Evolutionary conservation across 1,284 basidiomycete species (phyloP).

Genomic region (Moesziomyces parantarcticus): DNA sequence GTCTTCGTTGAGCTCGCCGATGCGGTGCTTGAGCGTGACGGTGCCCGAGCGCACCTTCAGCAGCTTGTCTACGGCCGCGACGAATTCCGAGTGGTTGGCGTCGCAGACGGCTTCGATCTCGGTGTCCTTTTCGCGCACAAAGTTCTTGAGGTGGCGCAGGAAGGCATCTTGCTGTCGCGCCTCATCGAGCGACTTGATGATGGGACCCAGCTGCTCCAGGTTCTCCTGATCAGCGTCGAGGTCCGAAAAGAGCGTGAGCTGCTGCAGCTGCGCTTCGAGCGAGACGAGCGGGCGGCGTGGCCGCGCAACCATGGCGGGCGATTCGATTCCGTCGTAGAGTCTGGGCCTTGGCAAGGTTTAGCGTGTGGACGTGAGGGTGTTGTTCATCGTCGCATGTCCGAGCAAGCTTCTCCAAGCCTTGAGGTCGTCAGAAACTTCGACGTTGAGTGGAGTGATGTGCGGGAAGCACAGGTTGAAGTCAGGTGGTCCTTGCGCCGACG

Average conservation of each 20-base stretch:
- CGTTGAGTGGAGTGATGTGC: too few relatives aligned
- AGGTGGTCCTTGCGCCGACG: constrained; percentile 17
- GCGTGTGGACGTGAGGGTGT: neutral
- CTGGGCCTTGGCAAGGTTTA: too few relatives aligned
- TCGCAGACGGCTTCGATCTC: constrained; percentile 97
- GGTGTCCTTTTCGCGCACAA: constrained; percentile 90
- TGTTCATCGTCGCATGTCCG: neutral
- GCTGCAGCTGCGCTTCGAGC: constrained; percentile 65
- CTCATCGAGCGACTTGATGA: constrained; percentile 77
- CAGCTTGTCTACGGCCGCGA: constrained; percentile 91
- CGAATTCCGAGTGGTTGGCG: constrained; percentile 97
- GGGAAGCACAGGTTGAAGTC: neutral
- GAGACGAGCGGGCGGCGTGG: constrained; percentile 58
- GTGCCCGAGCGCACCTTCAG: constrained; percentile 86
- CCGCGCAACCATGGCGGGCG: constrained; percentile 38
- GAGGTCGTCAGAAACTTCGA: too few relatives aligned
- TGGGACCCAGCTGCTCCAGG: constrained; percentile 67
- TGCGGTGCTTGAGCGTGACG: constrained; percentile 71
- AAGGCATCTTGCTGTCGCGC: constrained; percentile 91
- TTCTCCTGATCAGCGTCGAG: constrained; percentile 63
- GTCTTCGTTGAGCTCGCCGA: constrained; percentile 73
- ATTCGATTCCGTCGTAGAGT: neutral
- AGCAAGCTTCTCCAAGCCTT: neutral
- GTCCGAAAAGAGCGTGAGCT: constrained; percentile 65
- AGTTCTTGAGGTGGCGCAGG: constrained; percentile 82